phyloP scores from a whole-genome alignment of 2,329 filamentous ascomycete species.

The Bipolaris zeicola region DNA sequence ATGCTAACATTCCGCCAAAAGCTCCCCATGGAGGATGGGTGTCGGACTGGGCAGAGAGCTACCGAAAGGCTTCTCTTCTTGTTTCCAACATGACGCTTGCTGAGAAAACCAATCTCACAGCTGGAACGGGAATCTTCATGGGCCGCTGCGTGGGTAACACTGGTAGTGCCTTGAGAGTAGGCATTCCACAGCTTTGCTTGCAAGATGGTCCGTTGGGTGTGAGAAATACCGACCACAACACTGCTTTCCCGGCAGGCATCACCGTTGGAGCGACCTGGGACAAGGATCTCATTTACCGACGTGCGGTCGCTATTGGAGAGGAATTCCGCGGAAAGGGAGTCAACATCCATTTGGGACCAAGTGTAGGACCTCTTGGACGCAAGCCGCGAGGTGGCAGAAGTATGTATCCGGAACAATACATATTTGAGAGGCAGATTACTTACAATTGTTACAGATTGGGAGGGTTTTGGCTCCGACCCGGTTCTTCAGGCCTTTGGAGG shows the following conservation, averaged over 20 bases:
- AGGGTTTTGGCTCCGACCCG: conserved; percentile 73
- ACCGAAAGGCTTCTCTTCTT: conserved; percentile 69
- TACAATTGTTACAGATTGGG: conserved; percentile 59
- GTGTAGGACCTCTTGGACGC: conserved; percentile 72
- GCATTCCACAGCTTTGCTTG: conserved; percentile 67
- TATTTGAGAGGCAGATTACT: background rate
- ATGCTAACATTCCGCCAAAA: conserved; percentile 6
- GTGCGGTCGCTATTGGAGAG: conserved; percentile 70
- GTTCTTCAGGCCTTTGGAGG: conserved; percentile 75
- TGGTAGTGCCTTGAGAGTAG: conserved; percentile 70
- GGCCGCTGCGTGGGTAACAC: conserved; percentile 75
- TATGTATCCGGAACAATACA: conserved; percentile 1
- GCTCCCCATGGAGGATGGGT: conserved; percentile 74
- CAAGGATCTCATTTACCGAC: conserved; percentile 71
- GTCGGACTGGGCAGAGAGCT: conserved; percentile 70
- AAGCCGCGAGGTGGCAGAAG: conserved; percentile 66
- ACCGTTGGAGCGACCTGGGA: conserved; percentile 76
- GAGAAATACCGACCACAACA: conserved; percentile 74
- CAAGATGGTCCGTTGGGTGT: conserved; percentile 76
- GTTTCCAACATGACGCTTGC: conserved; percentile 79
- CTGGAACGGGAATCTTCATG: conserved; percentile 74
- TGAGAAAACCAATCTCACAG: conserved; percentile 79
- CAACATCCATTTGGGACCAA: conserved; percentile 72
- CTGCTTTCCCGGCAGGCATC: conserved; percentile 80
- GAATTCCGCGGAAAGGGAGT: conserved; percentile 76